Evolutionary conservation across 495 filamentous ascomycete genomes (phyloP).

Genomic region (Cairneyella variabilis): DNA sequence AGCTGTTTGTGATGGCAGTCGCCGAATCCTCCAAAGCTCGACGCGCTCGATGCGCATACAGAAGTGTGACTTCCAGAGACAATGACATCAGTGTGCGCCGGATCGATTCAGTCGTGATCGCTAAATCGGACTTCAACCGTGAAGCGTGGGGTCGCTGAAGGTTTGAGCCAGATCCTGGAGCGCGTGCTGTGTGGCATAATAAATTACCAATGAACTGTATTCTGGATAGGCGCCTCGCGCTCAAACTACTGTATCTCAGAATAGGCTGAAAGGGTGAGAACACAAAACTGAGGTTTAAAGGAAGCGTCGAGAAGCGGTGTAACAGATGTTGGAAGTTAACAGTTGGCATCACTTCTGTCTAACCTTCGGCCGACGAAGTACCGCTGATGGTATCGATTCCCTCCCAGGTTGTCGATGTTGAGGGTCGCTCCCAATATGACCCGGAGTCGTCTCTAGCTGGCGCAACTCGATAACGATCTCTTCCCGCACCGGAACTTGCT

Average conservation of each 20-base stretch:
- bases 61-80: neutral
- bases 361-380: too few relatives aligned
- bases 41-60: neutral
- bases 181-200: neutral
- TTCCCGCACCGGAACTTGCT: too few relatives aligned
- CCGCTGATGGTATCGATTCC: neutral
- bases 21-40: neutral
- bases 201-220: too few relatives aligned
- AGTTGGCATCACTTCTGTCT: too few relatives aligned
- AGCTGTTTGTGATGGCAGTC: neutral
- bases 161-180: too few relatives aligned
- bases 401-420: neutral
- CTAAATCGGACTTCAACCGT: conserved; percentile 10
- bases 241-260: neutral
- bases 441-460: neutral
- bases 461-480: too few relatives aligned
- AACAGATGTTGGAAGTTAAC: too few relatives aligned
- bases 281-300: too few relatives aligned
- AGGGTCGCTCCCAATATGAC: too few relatives aligned
- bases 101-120: conserved; percentile 9
- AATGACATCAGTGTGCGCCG: conserved; percentile 11
- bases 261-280: conserved; percentile 7
- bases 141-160: conserved; percentile 8
- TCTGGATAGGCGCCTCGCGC: too few relatives aligned
- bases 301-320: too few relatives aligned